Conservation (phyloP, 75 land plant species). For the Pinus tabuliformis region DNA sequence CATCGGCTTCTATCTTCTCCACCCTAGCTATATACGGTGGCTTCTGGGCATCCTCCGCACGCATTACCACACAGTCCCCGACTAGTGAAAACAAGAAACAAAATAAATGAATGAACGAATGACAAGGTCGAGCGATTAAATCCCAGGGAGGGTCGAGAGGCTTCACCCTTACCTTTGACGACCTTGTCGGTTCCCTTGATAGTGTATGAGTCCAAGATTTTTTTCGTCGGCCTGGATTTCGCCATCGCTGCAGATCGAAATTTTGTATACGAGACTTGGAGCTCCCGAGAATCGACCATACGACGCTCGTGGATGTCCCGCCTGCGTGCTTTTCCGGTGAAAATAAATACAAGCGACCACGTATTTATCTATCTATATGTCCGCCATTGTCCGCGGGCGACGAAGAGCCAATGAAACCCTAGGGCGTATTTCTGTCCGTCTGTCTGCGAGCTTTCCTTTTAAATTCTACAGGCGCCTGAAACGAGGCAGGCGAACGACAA, state of each 20-base stretch:
- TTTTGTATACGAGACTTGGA: neutral
- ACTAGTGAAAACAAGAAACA: neutral
- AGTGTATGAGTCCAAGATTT: slow-evolving; percentile 44
- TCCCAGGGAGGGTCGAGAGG: neutral
- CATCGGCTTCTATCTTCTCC: slow-evolving; percentile 5
- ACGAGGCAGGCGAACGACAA: slow-evolving; percentile 5
- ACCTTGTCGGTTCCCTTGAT: slow-evolving; percentile 41
- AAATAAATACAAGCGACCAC: too few relatives aligned
- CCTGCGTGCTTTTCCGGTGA: neutral
- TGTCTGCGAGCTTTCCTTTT: neutral
- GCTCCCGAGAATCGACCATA: neutral
- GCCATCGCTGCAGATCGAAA: slow-evolving; percentile 23
- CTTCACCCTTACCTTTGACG: slow-evolving; percentile 32
- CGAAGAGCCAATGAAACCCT: neutral
- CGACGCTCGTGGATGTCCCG: too few relatives aligned
- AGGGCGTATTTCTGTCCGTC: neutral
- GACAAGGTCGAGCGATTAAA: neutral
- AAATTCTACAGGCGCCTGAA: slow-evolving; percentile 4
- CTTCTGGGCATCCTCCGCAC: neutral
- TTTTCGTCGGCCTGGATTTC: slow-evolving; percentile 33
- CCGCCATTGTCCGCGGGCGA: too few relatives aligned
- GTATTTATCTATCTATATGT: neutral
- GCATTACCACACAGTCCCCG: slow-evolving; percentile 4
- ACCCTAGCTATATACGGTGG: slow-evolving; percentile 14
- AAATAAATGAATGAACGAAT: too few relatives aligned